Evolutionary conservation across 768 basidiomycete species (phyloP), one percentile per base, ranked within the genome.

Genomic region (Leucocoprinus sp.): DNA sequence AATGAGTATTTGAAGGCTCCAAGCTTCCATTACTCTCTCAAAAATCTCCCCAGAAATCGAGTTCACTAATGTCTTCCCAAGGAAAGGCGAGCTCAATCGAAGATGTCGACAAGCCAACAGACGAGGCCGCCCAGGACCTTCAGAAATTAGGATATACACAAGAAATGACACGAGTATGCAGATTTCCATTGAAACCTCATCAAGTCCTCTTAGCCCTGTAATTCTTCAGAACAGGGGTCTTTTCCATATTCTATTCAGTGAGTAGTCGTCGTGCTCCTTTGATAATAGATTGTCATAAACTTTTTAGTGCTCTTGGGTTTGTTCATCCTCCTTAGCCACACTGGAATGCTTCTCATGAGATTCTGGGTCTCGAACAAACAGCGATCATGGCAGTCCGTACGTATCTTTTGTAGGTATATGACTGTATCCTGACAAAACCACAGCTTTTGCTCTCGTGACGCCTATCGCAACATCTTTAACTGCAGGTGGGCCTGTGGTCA

Each of bases 301-400:
- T 43, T 7, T 31, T 18, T 50, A 76, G 74, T 76, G 76, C 64
- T 70, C 1, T 60, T 77, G 26, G 71, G 75, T 76, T 48, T 11
- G 62, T 55, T 18, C n/a, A n/a, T 9, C 37, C 27, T 23, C 3
- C 9, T 6, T 17, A 23, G 17, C 14, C n/a, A n/a, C 43, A 14
- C 24, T 29, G 8, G 31, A 37, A 4, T 22, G 9, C 5, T 22
- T 19, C 17, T 41, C 22, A 18, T 12, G 6, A 6, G 27, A 12
- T 12, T 40, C 26, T 37, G 11, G 8, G 26, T 35, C 8, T 36
- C 8, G 23, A 21, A 26, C 31, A 14, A 33, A 7, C 39, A 79
- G 78, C 78, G 8, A 79, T 80, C 24, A 72, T 78, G 65, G 76
- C 78, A 23, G 77, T 80, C 48, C 78, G 78, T 78, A 52, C 60